phyloP scores from a whole-genome alignment of 805 yeast species.

The Blastobotrys mokoenaii region DNA sequence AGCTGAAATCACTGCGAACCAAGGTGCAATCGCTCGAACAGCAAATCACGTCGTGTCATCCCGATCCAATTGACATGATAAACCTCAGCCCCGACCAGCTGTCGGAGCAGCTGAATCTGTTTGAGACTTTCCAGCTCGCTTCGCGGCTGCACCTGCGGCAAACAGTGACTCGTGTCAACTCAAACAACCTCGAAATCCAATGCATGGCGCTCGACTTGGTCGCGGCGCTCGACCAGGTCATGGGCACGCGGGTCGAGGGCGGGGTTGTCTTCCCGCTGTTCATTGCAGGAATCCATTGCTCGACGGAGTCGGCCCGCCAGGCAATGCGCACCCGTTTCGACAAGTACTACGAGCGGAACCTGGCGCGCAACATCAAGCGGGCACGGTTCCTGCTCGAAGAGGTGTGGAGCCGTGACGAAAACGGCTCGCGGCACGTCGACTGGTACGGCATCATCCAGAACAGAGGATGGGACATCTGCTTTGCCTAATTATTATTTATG shows the following conservation, averaged over 20 bases:
- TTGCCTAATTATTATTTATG: conserved; percentile 37
- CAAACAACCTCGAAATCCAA: conserved; percentile 57
- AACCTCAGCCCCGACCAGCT: conserved; percentile 39
- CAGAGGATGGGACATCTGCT: conserved; percentile 71
- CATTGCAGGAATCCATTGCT: conserved; percentile 65
- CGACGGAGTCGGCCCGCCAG: conserved; percentile 42
- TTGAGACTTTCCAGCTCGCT: conserved; percentile 63
- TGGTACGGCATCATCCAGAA: conserved; percentile 62
- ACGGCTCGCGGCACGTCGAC: conserved; percentile 57
- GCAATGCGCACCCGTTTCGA: conserved; percentile 45
- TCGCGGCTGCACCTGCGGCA: conserved; percentile 62
- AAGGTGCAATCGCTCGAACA: conserved; percentile 35
- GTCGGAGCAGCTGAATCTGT: conserved; percentile 58
- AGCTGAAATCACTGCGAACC: conserved; percentile 10
- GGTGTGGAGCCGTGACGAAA: conserved; percentile 35
- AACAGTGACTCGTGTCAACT: conserved; percentile 50
- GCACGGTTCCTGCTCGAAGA: conserved; percentile 33
- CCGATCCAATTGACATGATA: conserved; percentile 41
- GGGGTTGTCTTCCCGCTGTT: conserved; percentile 70
- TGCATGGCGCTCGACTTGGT: conserved; percentile 45
- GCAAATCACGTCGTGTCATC: conserved; percentile 42
- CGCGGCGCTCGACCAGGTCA: conserved; percentile 49
- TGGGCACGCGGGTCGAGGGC: conserved; percentile 63
- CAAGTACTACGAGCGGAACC: conserved; percentile 51
- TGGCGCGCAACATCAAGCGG: conserved; percentile 54